Evolutionary conservation across 768 basidiomycete species (phyloP).

Genomic region (Termitomyces sp.): DNA sequence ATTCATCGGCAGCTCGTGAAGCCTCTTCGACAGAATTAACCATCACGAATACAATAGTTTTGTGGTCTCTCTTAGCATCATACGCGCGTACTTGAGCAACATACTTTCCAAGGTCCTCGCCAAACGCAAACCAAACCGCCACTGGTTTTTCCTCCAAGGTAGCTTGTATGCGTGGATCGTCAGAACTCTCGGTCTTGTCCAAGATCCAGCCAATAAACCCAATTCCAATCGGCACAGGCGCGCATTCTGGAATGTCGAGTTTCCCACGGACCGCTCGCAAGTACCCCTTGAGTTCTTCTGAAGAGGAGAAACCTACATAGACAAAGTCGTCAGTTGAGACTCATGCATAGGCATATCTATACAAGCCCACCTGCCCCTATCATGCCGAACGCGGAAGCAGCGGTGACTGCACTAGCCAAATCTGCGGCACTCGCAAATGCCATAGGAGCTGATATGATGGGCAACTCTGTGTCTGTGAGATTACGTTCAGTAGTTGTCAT

Average conservation of each 20-base stretch:
- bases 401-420: constrained; percentile 36
- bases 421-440: constrained; percentile 27
- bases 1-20: constrained; percentile 35
- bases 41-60: constrained; percentile 47
- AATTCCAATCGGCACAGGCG: constrained; percentile 45
- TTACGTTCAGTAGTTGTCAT: not conserved
- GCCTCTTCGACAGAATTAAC: constrained; percentile 47
- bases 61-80: constrained; percentile 29
- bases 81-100: constrained; percentile 39
- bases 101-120: constrained; percentile 44
- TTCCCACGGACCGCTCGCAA: constrained; percentile 28
- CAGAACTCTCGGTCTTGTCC: constrained; percentile 29
- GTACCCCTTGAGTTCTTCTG: constrained; percentile 28
- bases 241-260: constrained; percentile 21
- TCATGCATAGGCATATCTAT: constrained; percentile 11
- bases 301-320: constrained; percentile 28
- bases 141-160: constrained; percentile 40
- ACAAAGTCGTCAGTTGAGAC: not conserved
- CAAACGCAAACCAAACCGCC: constrained; percentile 62
- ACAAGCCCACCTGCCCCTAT: constrained; percentile 36
- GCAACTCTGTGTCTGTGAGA: constrained; percentile 33
- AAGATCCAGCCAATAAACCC: constrained; percentile 54
- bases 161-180: constrained; percentile 29
- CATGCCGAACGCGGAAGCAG: constrained; percentile 53
- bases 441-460: constrained; percentile 58